These are phyloP conservation scores for Scopulariopsis brevicaulis DNA, from an alignment of 2,329 filamentous ascomycete species.

Conservation along the genomic window DNA sequence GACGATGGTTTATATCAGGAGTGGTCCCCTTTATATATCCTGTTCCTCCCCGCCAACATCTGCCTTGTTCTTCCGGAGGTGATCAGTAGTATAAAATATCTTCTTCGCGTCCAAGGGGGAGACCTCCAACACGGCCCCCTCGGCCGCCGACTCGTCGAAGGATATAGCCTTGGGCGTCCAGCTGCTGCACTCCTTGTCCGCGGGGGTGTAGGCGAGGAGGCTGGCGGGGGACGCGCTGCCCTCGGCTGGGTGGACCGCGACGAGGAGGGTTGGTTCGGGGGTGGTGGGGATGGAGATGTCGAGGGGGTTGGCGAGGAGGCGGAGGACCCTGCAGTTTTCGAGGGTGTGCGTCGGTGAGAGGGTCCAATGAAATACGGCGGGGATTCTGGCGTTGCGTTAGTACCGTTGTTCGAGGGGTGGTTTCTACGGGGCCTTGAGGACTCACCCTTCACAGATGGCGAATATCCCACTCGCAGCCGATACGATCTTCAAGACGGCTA, in stretches of 20 bases:
- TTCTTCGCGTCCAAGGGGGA: conserved; percentile 24
- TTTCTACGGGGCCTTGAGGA: background rate
- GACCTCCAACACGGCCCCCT: conserved; percentile 18
- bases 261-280: conserved; percentile 18
- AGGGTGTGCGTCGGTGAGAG: conserved; percentile 37
- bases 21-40: background rate
- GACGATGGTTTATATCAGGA: background rate
- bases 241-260: conserved; percentile 25
- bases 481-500: conserved; percentile 29
- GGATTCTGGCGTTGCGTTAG: conserved; percentile 26
- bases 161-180: background rate
- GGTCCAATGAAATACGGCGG: conserved; percentile 56
- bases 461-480: conserved; percentile 18
- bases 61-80: conserved; percentile 31
- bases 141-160: conserved; percentile 12
- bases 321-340: conserved; percentile 31
- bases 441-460: conserved; percentile 32
- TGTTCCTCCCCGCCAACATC: conserved; percentile 9
- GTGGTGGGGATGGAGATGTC: conserved; percentile 27
- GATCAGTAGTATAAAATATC: conserved; percentile 33
- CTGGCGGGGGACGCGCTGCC: conserved; percentile 8
- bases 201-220: conserved; percentile 9
- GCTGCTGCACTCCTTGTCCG: background rate
- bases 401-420: background rate
- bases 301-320: conserved; percentile 54